A percentile compares a stretch with the other conserved stretches of the same genome.
phyloP scores from a whole-genome alignment of 164 flowering plant species.

The Umbellularia californica region DNA sequence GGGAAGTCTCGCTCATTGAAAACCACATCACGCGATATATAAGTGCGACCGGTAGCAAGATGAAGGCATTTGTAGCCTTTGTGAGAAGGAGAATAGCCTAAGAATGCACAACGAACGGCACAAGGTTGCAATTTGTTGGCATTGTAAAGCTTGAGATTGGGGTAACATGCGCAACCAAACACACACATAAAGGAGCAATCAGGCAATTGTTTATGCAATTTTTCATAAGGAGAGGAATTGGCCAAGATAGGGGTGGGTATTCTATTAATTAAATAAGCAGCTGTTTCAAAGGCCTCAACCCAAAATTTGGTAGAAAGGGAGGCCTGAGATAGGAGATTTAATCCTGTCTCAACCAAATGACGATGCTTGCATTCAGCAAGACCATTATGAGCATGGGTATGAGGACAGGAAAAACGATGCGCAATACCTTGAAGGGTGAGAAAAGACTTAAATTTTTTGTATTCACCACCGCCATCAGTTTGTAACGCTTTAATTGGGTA shows the following conservation, averaged over 20 bases:
- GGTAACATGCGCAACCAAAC: too few relatives aligned
- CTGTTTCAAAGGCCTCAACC: neutral
- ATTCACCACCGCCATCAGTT: too few relatives aligned
- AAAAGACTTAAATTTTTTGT: neutral
- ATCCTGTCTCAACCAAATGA: neutral
- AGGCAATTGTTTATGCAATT: too few relatives aligned
- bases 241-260: neutral
- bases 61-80: too few relatives aligned
- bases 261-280: neutral
- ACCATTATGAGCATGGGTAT: neutral
- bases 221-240: neutral
- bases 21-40: too few relatives aligned
- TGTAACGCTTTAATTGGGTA: neutral
- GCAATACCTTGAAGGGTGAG: neutral
- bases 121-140: too few relatives aligned
- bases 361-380: neutral
- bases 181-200: too few relatives aligned
- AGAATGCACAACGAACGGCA: too few relatives aligned
- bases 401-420: neutral
- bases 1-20: too few relatives aligned
- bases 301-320: neutral
- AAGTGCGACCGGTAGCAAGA: too few relatives aligned
- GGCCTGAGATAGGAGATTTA: neutral
- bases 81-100: too few relatives aligned
- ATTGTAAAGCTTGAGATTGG: too few relatives aligned